Evolutionary conservation across 305 asterid genomes (phyloP).

Genomic region (Solanum hybrid): DNA sequence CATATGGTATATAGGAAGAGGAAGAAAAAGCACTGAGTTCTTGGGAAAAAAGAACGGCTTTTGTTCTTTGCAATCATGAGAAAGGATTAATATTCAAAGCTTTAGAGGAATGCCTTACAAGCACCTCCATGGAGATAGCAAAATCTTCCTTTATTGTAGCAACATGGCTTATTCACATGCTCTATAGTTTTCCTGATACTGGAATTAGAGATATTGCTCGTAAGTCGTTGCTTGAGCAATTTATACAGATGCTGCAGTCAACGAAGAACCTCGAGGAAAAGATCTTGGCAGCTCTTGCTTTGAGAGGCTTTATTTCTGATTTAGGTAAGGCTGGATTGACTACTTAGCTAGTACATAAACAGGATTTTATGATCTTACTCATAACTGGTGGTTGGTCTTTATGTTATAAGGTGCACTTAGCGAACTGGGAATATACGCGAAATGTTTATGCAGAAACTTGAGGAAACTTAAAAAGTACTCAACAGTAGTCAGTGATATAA

Average conservation of each 20-base stretch:
- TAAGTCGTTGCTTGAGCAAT: slow-evolving; percentile 60
- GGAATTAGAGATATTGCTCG: slow-evolving; percentile 61
- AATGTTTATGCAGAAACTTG: slow-evolving; percentile 48
- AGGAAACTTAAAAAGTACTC: slow-evolving; percentile 59
- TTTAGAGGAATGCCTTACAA: slow-evolving; percentile 59
- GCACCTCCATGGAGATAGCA: slow-evolving; percentile 66
- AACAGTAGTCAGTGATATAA: slow-evolving; percentile 42
- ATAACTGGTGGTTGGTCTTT: neutral
- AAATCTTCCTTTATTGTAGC: slow-evolving; percentile 55
- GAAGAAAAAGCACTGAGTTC: slow-evolving; percentile 54
- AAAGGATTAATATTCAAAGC: slow-evolving; percentile 59
- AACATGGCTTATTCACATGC: slow-evolving; percentile 77
- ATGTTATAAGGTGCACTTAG: slow-evolving; percentile 35
- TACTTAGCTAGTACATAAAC: neutral
- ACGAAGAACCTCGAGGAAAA: slow-evolving; percentile 76
- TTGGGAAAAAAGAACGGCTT: slow-evolving; percentile 70
- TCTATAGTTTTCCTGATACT: slow-evolving; percentile 57
- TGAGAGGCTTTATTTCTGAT: slow-evolving; percentile 55
- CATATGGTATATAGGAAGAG: slow-evolving; percentile 36
- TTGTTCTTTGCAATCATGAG: slow-evolving; percentile 66
- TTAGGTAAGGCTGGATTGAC: slow-evolving; percentile 31
- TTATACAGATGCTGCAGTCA: slow-evolving; percentile 56
- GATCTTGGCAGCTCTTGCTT: slow-evolving; percentile 61
- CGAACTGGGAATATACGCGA: slow-evolving; percentile 49
- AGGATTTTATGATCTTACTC: neutral